Evolutionary conservation across 306 rosid genomes (phyloP).

Genomic region (Vigna unguiculata): DNA sequence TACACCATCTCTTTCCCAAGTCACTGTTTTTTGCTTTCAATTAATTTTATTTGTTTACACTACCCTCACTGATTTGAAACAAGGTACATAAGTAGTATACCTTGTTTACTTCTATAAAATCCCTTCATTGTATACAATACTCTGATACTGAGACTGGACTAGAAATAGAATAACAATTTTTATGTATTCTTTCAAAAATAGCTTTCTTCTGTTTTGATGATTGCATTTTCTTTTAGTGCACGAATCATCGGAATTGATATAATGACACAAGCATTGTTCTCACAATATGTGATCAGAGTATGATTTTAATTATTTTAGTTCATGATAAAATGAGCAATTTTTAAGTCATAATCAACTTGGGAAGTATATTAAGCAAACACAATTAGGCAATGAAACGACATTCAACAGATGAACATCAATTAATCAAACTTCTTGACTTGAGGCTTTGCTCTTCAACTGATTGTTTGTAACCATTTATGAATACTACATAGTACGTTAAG

Average conservation of each 20-base stretch:
- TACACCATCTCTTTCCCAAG: conserved; percentile 44
- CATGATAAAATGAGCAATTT: background rate
- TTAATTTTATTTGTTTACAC: conserved; percentile 74
- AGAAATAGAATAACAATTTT: conserved; percentile 48
- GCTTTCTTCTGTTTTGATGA: conserved; percentile 37
- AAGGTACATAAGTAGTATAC: conserved; percentile 51
- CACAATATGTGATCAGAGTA: background rate
- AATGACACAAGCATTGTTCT: background rate
- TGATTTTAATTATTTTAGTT: background rate
- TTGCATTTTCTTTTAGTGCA: conserved; percentile 15
- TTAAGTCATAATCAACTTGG: background rate
- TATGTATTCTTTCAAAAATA: conserved; percentile 54
- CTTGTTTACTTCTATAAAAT: conserved; percentile 59
- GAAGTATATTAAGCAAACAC: background rate
- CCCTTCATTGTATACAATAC: conserved; percentile 51
- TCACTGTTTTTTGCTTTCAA: conserved; percentile 64
- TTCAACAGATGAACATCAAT: background rate
- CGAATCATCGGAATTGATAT: background rate
- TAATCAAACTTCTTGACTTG: background rate
- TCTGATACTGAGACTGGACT: conserved; percentile 49
- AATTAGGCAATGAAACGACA: background rate
- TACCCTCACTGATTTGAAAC: conserved; percentile 56
- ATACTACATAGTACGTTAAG: no score
- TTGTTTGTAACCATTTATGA: no score
- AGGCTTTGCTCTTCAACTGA: no score